A percentile compares a stretch with the other conserved stretches of the same genome.
phyloP scores from a whole-genome alignment of 345 rosid species.

The Hevea brasiliensis region DNA sequence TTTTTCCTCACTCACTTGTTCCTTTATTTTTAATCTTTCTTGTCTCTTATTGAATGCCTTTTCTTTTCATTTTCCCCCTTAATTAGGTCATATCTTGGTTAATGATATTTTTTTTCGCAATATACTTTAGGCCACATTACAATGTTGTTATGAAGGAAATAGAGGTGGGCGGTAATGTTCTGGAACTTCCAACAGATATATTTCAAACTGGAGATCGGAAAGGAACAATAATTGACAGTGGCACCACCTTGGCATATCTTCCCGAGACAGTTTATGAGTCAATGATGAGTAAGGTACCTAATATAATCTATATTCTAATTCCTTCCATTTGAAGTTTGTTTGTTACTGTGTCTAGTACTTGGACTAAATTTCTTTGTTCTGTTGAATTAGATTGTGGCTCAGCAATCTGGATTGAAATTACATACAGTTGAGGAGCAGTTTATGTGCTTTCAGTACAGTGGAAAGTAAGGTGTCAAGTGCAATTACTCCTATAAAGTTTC shows the following conservation, averaged over 20 bases:
- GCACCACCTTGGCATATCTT: conserved; percentile 91
- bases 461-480: conserved; percentile 51
- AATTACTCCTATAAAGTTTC: conserved; percentile 4
- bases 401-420: conserved; percentile 51
- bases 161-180: conserved; percentile 59
- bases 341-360: background rate
- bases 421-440: conserved; percentile 61
- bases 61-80: background rate
- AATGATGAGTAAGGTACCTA: conserved; percentile 48
- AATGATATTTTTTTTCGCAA: conserved; percentile 20
- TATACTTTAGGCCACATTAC: conserved; percentile 71
- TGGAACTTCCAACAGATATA: conserved; percentile 55
- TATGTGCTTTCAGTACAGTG: conserved; percentile 53
- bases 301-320: background rate
- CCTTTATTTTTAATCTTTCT: too few species aligned
- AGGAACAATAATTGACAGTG: conserved; percentile 85
- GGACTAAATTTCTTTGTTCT: background rate
- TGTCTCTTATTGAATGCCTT: conserved; percentile 6
- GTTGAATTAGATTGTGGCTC: conserved; percentile 47
- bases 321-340: background rate
- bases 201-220: conserved; percentile 43
- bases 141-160: conserved; percentile 64
- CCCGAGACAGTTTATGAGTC: conserved; percentile 54
- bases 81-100: conserved; percentile 6
- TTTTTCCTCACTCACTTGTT: background rate